Evolutionary conservation across 2,329 filamentous ascomycete genomes (phyloP).

Genomic region (Penicillium concentricum): DNA sequence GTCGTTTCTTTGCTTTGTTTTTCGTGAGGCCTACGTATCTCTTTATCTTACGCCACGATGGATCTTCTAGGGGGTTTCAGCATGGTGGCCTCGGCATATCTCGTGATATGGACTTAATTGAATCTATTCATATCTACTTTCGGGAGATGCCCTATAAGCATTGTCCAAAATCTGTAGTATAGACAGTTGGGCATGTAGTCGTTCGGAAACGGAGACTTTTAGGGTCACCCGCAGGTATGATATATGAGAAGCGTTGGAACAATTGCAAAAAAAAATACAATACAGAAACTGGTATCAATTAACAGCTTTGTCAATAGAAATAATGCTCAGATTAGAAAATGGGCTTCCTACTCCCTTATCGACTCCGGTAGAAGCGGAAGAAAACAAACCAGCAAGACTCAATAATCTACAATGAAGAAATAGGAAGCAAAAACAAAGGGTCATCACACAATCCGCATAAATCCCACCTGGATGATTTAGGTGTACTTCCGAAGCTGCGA

Average conservation of each 20-base stretch:
- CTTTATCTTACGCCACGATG: neutral
- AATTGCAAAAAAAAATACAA: neutral
- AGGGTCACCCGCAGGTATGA: neutral
- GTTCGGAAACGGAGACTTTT: neutral
- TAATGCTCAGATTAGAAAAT: neutral
- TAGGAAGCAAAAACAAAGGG: constrained; percentile 5
- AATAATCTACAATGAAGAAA: constrained; percentile 25
- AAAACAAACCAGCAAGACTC: constrained; percentile 1
- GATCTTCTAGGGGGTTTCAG: neutral
- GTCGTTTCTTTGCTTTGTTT: neutral
- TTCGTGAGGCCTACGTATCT: neutral
- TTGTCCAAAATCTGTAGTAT: neutral
- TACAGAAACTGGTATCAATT: constrained; percentile 18
- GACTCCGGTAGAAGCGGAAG: neutral
- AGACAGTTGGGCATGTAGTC: too few relatives aligned
- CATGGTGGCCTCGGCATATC: neutral
- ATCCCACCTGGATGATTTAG: constrained; percentile 10
- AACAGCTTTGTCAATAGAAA: constrained; percentile 9
- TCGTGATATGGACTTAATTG: neutral
- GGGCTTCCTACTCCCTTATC: neutral
- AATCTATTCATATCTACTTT: neutral
- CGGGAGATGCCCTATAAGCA: neutral
- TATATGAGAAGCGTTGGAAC: neutral
- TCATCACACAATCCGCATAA: constrained; percentile 17
- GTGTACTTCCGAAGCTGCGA: constrained; percentile 39